These are phyloP conservation scores for Aspergillus glaucus DNA, from an alignment of 2,329 filamentous ascomycete species.

Conservation along the genomic window DNA sequence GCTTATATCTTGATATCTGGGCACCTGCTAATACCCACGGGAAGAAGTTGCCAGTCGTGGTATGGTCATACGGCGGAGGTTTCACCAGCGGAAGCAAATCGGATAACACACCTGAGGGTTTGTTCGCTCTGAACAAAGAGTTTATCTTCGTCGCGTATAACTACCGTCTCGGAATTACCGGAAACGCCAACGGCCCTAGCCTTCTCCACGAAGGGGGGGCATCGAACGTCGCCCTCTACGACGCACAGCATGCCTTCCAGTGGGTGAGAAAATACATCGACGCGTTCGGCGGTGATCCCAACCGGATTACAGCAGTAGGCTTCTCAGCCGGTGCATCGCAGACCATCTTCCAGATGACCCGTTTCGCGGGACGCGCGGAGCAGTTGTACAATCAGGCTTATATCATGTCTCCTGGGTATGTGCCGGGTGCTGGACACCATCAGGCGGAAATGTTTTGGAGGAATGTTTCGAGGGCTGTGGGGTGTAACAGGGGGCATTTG, in stretches of 20 bases:
- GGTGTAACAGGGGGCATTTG: conserved; percentile 23
- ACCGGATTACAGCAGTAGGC: conserved; percentile 11
- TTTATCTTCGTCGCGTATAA: conserved; percentile 31
- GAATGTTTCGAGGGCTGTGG: conserved; percentile 26
- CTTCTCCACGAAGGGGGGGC: conserved; percentile 23
- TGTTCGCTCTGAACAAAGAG: conserved; percentile 22
- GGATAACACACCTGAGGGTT: conserved; percentile 29
- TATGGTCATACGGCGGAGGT: conserved; percentile 26
- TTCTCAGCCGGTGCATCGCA: conserved; percentile 9
- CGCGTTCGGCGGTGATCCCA: conserved; percentile 13
- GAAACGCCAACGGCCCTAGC: conserved; percentile 23
- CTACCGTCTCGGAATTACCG: conserved; percentile 29
- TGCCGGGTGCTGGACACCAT: conserved; percentile 33
- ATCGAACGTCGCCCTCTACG: conserved; percentile 12
- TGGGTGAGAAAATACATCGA: conserved; percentile 14
- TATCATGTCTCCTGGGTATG: conserved; percentile 26
- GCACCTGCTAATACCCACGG: conserved; percentile 18
- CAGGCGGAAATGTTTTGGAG: conserved; percentile 27
- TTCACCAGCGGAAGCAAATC: conserved; percentile 20
- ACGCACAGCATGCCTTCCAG: conserved; percentile 11
- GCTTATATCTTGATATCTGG: conserved; percentile 14
- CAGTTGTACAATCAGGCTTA: conserved; percentile 27
- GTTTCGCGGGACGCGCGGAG: conserved; percentile 26
- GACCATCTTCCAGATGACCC: conserved; percentile 23
- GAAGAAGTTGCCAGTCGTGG: conserved; percentile 23